These are phyloP conservation scores for Chlorella sp. DNA, from an alignment of 139 green algal species.

Conservation along the genomic window DNA sequence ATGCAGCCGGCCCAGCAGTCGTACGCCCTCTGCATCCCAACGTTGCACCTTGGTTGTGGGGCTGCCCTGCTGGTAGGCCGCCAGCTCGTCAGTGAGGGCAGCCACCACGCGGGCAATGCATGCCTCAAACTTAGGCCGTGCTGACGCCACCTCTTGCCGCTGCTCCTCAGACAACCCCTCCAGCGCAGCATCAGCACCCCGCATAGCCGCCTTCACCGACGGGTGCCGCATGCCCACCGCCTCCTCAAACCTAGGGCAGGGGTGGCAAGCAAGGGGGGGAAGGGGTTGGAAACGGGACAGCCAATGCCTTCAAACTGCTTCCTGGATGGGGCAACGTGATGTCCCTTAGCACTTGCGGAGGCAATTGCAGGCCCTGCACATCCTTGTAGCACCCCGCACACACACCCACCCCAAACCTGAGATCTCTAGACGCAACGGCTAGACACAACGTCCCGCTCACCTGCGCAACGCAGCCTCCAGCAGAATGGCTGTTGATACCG, in stretches of 20 bases:
- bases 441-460: conserved; percentile 14
- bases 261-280: background rate
- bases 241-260: conserved; percentile 33
- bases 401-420: background rate
- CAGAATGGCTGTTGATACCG: conserved; percentile 40
- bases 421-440: no score
- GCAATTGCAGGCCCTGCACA: no score
- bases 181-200: conserved; percentile 4
- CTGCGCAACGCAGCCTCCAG: conserved; percentile 52
- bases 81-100: conserved; percentile 43
- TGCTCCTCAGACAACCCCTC: conserved; percentile 15
- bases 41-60: conserved; percentile 20
- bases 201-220: conserved; percentile 3
- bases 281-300: background rate
- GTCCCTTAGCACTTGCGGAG: background rate
- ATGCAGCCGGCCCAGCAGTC: conserved; percentile 12
- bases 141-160: background rate
- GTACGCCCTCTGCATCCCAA: conserved; percentile 32
- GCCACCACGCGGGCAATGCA: background rate
- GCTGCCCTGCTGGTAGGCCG: conserved; percentile 41
- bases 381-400: background rate
- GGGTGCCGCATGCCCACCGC: background rate
- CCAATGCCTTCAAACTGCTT: no score
- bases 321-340: no score
- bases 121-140: background rate